Evolutionary conservation across 495 filamentous ascomycete genomes (phyloP).

Genomic region (Hypoxylon fragiforme): DNA sequence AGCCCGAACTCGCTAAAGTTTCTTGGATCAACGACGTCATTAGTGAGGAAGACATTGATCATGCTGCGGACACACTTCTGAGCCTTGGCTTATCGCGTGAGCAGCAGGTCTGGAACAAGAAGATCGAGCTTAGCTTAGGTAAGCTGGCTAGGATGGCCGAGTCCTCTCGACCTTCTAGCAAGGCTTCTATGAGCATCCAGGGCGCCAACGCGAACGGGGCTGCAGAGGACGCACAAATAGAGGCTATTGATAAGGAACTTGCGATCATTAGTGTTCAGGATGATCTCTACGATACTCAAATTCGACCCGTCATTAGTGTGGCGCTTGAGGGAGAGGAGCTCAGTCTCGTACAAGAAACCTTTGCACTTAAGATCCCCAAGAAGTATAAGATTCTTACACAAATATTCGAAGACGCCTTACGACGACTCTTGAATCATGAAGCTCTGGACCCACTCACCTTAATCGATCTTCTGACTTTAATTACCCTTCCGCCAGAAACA

Average conservation of each 20-base stretch:
- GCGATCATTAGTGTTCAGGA: constrained; percentile 75
- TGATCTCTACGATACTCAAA: constrained; percentile 58
- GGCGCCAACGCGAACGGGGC: constrained; percentile 28
- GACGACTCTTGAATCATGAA: constrained; percentile 66
- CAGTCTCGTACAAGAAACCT: constrained; percentile 71
- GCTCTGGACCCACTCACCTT: constrained; percentile 67
- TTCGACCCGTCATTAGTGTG: constrained; percentile 57
- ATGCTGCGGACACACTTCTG: constrained; percentile 68
- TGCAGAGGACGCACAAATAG: constrained; percentile 41
- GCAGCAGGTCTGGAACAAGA: constrained; percentile 81
- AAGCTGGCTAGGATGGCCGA: constrained; percentile 78
- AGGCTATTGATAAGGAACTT: constrained; percentile 61
- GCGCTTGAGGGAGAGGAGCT: constrained; percentile 80
- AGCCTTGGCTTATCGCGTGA: constrained; percentile 67
- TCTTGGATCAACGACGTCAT: constrained; percentile 92
- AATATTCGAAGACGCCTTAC: constrained; percentile 66
- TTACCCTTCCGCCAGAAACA: constrained; percentile 51
- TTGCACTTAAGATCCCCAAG: constrained; percentile 57
- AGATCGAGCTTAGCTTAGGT: constrained; percentile 84
- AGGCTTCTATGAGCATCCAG: constrained; percentile 33
- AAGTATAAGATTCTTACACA: constrained; percentile 65
- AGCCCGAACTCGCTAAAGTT: constrained; percentile 71
- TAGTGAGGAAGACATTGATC: constrained; percentile 68
- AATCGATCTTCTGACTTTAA: constrained; percentile 81
- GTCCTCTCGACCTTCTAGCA: constrained; percentile 41